phyloP scores from a whole-genome alignment of 257 asterid species.

The Oldenlandia corymbosa region DNA sequence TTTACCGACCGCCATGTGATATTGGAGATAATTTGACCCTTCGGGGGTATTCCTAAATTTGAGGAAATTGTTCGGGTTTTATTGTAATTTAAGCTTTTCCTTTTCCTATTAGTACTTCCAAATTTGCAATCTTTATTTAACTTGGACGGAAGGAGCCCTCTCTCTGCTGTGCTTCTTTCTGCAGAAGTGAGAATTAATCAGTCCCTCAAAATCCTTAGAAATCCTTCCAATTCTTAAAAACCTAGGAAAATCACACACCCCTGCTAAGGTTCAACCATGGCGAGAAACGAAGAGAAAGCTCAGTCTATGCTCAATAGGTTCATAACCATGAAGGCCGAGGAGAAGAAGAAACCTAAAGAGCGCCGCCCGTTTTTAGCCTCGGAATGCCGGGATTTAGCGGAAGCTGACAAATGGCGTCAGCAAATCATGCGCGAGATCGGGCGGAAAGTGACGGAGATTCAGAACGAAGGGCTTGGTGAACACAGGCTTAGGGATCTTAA shows the following conservation, averaged over 20 bases:
- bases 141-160: too few species aligned
- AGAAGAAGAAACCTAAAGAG: slow-evolving; percentile 85
- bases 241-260: not conserved
- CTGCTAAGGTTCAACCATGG: slow-evolving; percentile 45
- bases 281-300: slow-evolving; percentile 98
- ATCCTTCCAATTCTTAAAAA: too few species aligned
- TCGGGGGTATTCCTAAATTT: too few species aligned
- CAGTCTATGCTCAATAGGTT: slow-evolving; percentile 92
- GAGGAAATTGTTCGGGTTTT: too few species aligned
- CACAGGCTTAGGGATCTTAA: slow-evolving; percentile 86
- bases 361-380: slow-evolving; percentile 96
- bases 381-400: slow-evolving; percentile 93
- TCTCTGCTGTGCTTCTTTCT: too few species aligned
- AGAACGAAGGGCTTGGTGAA: slow-evolving; percentile 90
- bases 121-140: too few species aligned
- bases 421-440: slow-evolving; percentile 95
- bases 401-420: slow-evolving; percentile 98
- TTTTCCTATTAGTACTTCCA: too few species aligned
- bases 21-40: too few species aligned
- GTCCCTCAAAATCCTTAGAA: too few species aligned
- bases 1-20: too few species aligned
- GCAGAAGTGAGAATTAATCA: too few species aligned
- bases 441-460: slow-evolving; percentile 84
- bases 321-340: slow-evolving; percentile 80
- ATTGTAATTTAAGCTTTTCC: too few species aligned